phyloP scores from a whole-genome alignment of 1,139 yeast genomes.

The Suhomyces yuchorum region DNA sequence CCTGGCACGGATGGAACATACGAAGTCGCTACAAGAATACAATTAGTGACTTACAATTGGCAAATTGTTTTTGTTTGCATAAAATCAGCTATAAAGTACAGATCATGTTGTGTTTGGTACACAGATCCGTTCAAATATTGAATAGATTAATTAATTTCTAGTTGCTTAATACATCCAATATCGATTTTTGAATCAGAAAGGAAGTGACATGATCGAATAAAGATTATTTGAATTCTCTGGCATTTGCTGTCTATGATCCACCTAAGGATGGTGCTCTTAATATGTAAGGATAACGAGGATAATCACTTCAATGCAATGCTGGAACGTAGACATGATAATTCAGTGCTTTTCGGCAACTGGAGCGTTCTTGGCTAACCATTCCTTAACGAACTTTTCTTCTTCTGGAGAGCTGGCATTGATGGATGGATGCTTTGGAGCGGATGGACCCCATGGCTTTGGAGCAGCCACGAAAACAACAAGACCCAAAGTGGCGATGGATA shows the following conservation, averaged over 20 bases:
- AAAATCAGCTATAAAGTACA: conserved; percentile 8
- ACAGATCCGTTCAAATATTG: background rate
- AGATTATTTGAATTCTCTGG: background rate
- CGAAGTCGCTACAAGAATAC: no score
- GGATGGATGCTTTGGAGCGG: conserved; percentile 60
- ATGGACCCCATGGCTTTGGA: conserved; percentile 71
- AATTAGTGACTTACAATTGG: conserved; percentile 1
- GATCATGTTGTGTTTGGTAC: conserved; percentile 1
- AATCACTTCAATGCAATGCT: conserved; percentile 1
- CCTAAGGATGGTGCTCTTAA: background rate
- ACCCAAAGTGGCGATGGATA: conserved; percentile 71
- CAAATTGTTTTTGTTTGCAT: background rate
- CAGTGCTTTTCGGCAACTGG: conserved; percentile 37
- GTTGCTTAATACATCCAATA: background rate
- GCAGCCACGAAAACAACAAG: conserved; percentile 56
- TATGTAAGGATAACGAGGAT: background rate
- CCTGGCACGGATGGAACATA: no score
- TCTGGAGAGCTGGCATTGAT: conserved; percentile 80
- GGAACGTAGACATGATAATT: conserved; percentile 1
- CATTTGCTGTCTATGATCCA: background rate
- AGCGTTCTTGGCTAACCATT: conserved; percentile 42
- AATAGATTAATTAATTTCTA: background rate
- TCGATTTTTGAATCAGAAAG: background rate
- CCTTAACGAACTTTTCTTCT: conserved; percentile 74
- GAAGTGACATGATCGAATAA: conserved; percentile 6